Evolutionary conservation across 371 early-diverging fungal genomes (phyloP).

Genomic region (Fennellomyces sp.): DNA sequence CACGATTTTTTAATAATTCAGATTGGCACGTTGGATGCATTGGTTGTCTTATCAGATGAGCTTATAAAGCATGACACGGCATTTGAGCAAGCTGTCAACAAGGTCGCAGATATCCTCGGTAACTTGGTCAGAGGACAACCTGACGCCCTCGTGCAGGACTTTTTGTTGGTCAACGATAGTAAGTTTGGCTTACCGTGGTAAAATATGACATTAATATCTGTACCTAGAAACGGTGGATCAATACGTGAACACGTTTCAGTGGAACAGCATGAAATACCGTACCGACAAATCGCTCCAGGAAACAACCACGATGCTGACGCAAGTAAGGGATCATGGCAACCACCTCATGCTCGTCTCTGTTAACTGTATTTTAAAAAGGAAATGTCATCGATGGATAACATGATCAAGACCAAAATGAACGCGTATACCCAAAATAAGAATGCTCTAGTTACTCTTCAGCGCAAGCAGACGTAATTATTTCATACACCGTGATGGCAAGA

Average conservation of each 20-base stretch:
- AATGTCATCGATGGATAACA: conserved; percentile 79
- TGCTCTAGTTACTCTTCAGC: conserved; percentile 73
- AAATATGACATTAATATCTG: neutral
- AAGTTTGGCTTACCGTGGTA: conserved; percentile 19
- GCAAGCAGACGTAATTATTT: conserved; percentile 72
- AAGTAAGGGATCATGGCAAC: too few relatives aligned
- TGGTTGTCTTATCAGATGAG: conserved; percentile 91
- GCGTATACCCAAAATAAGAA: conserved; percentile 83
- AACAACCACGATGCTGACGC: conserved; percentile 69
- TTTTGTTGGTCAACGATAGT: conserved; percentile 85
- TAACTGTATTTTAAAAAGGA: conserved; percentile 53
- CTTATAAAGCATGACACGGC: conserved; percentile 81
- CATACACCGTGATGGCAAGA: neutral
- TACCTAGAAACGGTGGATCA: conserved; percentile 76
- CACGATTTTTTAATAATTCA: conserved; percentile 20
- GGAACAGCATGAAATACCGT: conserved; percentile 96
- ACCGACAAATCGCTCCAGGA: conserved; percentile 89
- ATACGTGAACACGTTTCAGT: conserved; percentile 82
- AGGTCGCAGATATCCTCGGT: conserved; percentile 81
- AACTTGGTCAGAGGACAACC: conserved; percentile 59
- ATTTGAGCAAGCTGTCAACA: conserved; percentile 73
- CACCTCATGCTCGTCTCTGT: neutral
- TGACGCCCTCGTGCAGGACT: conserved; percentile 54
- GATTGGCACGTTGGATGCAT: conserved; percentile 93
- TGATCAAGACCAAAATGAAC: conserved; percentile 85